phyloP scores from a whole-genome alignment of 2,329 filamentous ascomycete species.

The Fusarium haematococcum region DNA sequence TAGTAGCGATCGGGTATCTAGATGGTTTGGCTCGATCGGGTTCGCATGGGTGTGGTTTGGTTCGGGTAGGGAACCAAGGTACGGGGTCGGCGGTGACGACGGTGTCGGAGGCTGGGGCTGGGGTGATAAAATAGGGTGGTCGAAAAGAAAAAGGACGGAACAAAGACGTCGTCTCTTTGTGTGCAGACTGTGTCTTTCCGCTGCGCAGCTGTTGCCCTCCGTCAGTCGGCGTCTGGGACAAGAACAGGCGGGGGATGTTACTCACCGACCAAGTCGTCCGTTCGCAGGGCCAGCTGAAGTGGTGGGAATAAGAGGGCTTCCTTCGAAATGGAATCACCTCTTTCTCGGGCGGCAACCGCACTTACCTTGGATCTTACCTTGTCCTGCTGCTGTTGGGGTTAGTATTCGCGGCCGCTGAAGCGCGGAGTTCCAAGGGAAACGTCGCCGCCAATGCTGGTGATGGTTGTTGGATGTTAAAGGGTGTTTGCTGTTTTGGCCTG shows the following conservation, averaged over 20 bases:
- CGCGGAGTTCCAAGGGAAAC: constrained; percentile 44
- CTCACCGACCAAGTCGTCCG: constrained; percentile 41
- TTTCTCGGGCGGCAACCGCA: constrained; percentile 19
- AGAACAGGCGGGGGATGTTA: constrained; percentile 36
- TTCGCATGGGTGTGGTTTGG: constrained; percentile 32
- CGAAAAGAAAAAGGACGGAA: constrained; percentile 12
- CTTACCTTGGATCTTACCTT: constrained; percentile 38
- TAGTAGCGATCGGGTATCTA: constrained; percentile 22
- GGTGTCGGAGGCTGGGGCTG: constrained; percentile 5
- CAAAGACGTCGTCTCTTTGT: constrained; percentile 15
- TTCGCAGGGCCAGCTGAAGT: constrained; percentile 13
- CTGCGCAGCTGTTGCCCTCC: constrained; percentile 22
- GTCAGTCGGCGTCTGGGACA: constrained; percentile 32
- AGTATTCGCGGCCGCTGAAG: constrained; percentile 44
- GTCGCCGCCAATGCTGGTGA: constrained; percentile 39
- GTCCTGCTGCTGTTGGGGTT: constrained; percentile 34
- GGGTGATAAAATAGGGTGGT: constrained; percentile 18
- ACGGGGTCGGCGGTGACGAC: constrained; percentile 20
- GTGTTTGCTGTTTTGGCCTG: constrained; percentile 43
- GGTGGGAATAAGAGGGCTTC: constrained; percentile 14
- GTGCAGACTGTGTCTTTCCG: constrained; percentile 10
- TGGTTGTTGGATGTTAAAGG: constrained; percentile 38
- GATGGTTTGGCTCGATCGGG: constrained; percentile 15
- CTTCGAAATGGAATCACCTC: constrained; percentile 14
- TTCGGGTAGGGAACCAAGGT: constrained; percentile 7